These are phyloP conservation scores for Teunomyces barrocoloradensis DNA, from an alignment of 805 yeast species.

Conservation along the genomic window DNA sequence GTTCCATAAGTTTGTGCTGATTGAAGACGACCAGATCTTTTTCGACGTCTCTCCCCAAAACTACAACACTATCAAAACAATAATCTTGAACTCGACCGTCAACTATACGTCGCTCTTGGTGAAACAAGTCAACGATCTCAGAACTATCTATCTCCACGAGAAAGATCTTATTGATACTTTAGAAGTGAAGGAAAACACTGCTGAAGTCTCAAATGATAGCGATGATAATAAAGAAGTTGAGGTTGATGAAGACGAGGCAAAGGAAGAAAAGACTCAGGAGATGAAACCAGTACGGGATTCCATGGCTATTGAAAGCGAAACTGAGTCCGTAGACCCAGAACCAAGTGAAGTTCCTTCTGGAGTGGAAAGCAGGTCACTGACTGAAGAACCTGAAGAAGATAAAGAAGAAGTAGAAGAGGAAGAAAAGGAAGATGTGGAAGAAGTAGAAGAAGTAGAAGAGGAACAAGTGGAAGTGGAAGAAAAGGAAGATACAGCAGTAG, in stretches of 20 bases:
- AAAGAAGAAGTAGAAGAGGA: neutral
- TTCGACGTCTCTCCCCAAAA: slow-evolving; percentile 15
- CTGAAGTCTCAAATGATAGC: too few species aligned
- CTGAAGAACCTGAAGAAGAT: neutral
- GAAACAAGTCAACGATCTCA: slow-evolving; percentile 21
- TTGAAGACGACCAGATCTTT: slow-evolving; percentile 18
- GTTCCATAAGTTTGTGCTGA: slow-evolving; percentile 19
- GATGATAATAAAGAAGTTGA: neutral
- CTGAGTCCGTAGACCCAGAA: neutral
- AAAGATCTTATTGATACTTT: neutral
- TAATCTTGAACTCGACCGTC: slow-evolving; percentile 19
- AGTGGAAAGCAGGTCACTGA: neutral
- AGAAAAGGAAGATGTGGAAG: neutral
- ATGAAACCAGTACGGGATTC: neutral
- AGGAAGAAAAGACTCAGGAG: neutral
- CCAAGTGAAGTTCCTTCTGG: neutral
- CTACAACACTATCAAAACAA: slow-evolving; percentile 20
- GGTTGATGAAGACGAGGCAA: neutral
- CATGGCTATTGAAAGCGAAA: neutral
- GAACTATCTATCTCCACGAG: slow-evolving; percentile 2
- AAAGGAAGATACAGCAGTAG: neutral
- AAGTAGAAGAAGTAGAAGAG: neutral
- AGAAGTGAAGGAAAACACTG: neutral
- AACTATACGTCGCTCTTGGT: slow-evolving; percentile 19
- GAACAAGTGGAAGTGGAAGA: neutral